Evolutionary conservation across 1,139 yeast genomes (phyloP).

Genomic region (Kodamaea alishanica): DNA sequence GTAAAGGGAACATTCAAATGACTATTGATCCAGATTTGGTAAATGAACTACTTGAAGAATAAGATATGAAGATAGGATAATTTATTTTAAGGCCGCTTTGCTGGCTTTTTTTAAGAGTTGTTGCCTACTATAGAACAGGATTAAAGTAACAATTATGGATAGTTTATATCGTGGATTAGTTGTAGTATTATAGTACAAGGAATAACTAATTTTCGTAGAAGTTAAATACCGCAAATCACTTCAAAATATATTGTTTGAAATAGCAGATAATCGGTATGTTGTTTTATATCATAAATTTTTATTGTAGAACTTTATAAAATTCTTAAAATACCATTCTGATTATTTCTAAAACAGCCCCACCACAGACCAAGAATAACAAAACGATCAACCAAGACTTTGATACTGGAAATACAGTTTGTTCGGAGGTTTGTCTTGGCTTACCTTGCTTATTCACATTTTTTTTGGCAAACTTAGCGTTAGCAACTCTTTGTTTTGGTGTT

Average conservation of each 20-base stretch:
- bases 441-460: conserved; percentile 69
- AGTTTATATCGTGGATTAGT: too few relatives aligned
- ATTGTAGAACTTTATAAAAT: too few relatives aligned
- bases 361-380: conserved; percentile 68
- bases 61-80: not conserved
- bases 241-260: too few relatives aligned
- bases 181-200: too few relatives aligned
- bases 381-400: conserved; percentile 58
- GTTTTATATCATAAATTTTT: too few relatives aligned
- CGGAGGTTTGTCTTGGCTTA: conserved; percentile 45
- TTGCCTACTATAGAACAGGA: too few relatives aligned
- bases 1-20: not conserved
- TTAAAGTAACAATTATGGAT: too few relatives aligned
- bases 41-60: conserved; percentile 8
- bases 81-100: too few relatives aligned
- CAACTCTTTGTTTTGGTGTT: conserved; percentile 81
- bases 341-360: conserved; percentile 79
- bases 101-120: too few relatives aligned
- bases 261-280: too few relatives aligned
- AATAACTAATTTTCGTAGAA: too few relatives aligned
- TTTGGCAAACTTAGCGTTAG: conserved; percentile 78
- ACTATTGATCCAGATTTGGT: conserved; percentile 8
- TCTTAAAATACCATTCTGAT: conserved; percentile 47
- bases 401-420: conserved; percentile 43
- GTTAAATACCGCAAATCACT: too few relatives aligned